Evolutionary conservation across 2,329 filamentous ascomycete species (phyloP).

Genomic region (Lachnellula willkommii): DNA sequence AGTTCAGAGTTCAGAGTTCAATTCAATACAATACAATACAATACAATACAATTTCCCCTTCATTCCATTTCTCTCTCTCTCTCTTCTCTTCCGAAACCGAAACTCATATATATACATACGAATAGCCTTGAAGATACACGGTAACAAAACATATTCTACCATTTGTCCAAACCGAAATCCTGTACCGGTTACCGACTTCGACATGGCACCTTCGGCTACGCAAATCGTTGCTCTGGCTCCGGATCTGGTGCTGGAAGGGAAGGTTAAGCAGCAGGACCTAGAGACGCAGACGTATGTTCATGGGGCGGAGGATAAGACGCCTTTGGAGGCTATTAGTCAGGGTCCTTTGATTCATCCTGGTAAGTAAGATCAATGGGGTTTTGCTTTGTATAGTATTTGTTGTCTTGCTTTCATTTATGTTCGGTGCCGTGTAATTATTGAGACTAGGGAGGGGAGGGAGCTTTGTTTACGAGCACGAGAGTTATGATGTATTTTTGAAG

Average conservation of each 20-base stretch:
- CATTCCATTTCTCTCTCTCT: too few relatives aligned
- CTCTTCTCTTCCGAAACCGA: not conserved
- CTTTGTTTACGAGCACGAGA: not conserved
- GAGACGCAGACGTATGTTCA: conserved; percentile 20
- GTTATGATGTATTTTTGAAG: not conserved
- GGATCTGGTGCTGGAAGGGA: not conserved
- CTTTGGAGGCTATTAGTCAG: conserved; percentile 32
- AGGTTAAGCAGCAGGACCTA: conserved; percentile 1
- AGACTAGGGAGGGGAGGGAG: not conserved
- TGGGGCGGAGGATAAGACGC: conserved; percentile 28
- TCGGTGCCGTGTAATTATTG: too few relatives aligned
- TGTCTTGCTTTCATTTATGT: not conserved
- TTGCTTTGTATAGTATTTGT: not conserved
- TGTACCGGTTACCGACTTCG: not conserved
- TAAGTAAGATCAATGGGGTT: conserved; percentile 15
- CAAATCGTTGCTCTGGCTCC: not conserved
- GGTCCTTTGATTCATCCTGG: conserved; percentile 25
- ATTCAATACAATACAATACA: too few relatives aligned
- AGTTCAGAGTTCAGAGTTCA: too few relatives aligned
- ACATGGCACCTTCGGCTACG: conserved; percentile 17
- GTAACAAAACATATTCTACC: too few relatives aligned
- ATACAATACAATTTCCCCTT: too few relatives aligned
- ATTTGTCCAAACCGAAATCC: too few relatives aligned
- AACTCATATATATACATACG: not conserved
- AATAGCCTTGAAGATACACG: too few relatives aligned